phyloP scores from a whole-genome alignment of 768 basidiomycete genomes.

The Macrolepiota dolichaula region DNA sequence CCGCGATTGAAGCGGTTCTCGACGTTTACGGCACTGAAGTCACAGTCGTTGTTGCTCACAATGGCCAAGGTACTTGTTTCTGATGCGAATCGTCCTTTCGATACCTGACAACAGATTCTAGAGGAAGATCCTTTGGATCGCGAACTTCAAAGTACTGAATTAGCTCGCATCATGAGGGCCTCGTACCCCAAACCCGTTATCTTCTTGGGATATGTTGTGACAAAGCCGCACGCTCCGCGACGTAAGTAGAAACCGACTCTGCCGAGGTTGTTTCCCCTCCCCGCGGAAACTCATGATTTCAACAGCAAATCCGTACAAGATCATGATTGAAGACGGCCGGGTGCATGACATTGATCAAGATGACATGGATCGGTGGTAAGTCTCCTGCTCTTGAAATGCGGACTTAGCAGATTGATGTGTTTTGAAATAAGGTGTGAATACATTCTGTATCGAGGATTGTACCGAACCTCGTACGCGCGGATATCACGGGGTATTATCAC shows the following conservation, averaged over 20 bases:
- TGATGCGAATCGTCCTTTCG: neutral
- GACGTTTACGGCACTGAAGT: slow-evolving; percentile 77
- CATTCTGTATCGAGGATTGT: slow-evolving; percentile 78
- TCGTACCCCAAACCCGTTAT: slow-evolving; percentile 67
- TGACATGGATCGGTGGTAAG: slow-evolving; percentile 69
- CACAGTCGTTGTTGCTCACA: slow-evolving; percentile 85
- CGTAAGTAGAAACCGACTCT: slow-evolving; percentile 42
- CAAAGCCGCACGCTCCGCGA: slow-evolving; percentile 55
- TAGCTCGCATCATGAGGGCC: slow-evolving; percentile 76
- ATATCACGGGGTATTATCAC: slow-evolving; percentile 81
- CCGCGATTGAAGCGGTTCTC: slow-evolving; percentile 83
- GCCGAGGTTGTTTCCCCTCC: neutral
- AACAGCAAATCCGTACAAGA: slow-evolving; percentile 71
- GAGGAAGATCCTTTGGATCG: slow-evolving; percentile 90
- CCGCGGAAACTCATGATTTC: neutral
- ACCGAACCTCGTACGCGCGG: slow-evolving; percentile 79
- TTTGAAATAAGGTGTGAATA: slow-evolving; percentile 74
- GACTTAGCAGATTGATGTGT: neutral
- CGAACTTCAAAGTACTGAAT: slow-evolving; percentile 76
- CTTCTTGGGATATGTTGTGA: slow-evolving; percentile 82
- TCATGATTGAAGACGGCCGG: slow-evolving; percentile 71
- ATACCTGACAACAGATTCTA: slow-evolving; percentile 22
- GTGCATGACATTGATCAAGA: slow-evolving; percentile 79
- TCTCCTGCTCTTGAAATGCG: neutral
- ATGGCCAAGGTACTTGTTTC: slow-evolving; percentile 69